Evolutionary conservation across 2,329 filamentous ascomycete genomes (phyloP).

Genomic region (Cercospora sesami): DNA sequence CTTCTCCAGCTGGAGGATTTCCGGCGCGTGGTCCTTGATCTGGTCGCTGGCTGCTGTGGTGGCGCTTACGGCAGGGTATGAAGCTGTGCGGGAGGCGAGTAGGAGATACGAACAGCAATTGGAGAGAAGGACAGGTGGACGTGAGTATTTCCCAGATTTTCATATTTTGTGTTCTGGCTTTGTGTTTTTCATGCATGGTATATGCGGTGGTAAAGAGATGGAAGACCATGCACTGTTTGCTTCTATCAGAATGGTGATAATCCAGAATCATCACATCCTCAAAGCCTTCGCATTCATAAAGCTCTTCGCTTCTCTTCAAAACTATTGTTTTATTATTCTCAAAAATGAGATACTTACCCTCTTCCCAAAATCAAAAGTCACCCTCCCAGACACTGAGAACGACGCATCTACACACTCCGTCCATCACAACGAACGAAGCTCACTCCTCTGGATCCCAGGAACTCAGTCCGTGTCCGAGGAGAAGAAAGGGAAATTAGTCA

Average conservation of each 20-base stretch:
- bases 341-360: conserved; percentile 4
- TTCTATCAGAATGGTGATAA: background rate
- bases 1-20: conserved; percentile 87
- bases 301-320: background rate
- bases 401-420: background rate
- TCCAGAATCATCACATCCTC: background rate
- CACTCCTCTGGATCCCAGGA: conserved; percentile 58
- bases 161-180: background rate
- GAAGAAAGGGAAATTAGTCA: conserved; percentile 71
- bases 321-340: background rate
- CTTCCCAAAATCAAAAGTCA: background rate
- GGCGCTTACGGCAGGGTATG: conserved; percentile 85
- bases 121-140: conserved; percentile 49
- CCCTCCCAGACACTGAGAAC: background rate
- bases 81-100: conserved; percentile 75
- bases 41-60: conserved; percentile 81
- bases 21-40: conserved; percentile 70
- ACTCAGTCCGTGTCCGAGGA: conserved; percentile 48
- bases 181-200: background rate
- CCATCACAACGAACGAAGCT: conserved; percentile 55
- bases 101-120: conserved; percentile 69
- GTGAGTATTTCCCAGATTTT: conserved; percentile 37
- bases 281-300: no score
- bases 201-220: background rate
- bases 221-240: background rate